Conservation (phyloP, 2,329 filamentous ascomycete species). For the Madurella fahalii region DNA sequence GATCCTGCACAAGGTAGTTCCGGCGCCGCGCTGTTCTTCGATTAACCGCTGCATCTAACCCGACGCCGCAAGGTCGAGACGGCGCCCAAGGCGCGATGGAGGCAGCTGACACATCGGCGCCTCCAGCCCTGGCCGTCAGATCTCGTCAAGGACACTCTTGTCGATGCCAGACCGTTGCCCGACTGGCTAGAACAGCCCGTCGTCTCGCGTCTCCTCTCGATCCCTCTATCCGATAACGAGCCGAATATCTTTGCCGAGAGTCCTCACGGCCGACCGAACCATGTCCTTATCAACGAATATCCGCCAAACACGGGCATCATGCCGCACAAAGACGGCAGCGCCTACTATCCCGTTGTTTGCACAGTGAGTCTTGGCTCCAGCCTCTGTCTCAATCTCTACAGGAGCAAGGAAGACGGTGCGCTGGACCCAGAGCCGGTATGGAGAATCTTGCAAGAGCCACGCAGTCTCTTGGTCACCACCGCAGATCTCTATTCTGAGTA, state of each 20-base stretch:
- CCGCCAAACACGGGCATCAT: constrained; percentile 86
- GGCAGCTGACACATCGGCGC: constrained; percentile 78
- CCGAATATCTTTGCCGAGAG: constrained; percentile 55
- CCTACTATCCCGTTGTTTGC: constrained; percentile 84
- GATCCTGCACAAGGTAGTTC: constrained; percentile 65
- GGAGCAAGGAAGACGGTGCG: constrained; percentile 58
- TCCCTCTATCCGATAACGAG: constrained; percentile 36
- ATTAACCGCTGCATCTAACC: constrained; percentile 51
- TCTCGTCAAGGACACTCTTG: constrained; percentile 71
- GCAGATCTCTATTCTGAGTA: constrained; percentile 64
- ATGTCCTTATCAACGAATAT: constrained; percentile 94
- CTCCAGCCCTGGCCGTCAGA: constrained; percentile 88
- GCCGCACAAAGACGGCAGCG: constrained; percentile 88
- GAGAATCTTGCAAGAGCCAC: constrained; percentile 74
- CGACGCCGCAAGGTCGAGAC: constrained; percentile 45
- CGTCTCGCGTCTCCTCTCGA: constrained; percentile 55
- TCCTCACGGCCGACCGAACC: constrained; percentile 75
- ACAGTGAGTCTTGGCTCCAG: constrained; percentile 81
- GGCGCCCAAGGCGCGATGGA: constrained; percentile 76
- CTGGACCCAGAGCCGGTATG: constrained; percentile 47
- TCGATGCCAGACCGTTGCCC: constrained; percentile 66
- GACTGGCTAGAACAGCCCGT: constrained; percentile 70
- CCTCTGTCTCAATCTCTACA: constrained; percentile 73
- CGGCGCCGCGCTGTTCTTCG: constrained; percentile 30
- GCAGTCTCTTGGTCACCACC: constrained; percentile 73